phyloP scores from a whole-genome alignment of 768 basidiomycete genomes.

The Boletus speciosus region DNA sequence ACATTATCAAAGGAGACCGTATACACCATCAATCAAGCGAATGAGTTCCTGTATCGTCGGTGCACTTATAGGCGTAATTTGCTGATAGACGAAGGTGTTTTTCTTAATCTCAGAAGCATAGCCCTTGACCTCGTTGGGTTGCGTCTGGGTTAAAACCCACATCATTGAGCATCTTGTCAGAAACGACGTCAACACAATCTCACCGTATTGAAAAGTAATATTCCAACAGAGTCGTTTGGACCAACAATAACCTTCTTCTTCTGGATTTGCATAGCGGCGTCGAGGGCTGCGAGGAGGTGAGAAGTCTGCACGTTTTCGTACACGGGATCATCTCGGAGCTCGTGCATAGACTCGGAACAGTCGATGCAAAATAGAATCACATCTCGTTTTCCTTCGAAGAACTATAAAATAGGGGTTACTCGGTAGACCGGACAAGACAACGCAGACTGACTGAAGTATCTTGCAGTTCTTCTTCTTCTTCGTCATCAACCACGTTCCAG shows the following conservation, averaged over 20 bases:
- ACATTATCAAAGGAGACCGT: not conserved
- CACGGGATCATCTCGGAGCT: constrained; percentile 58
- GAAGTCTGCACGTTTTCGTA: constrained; percentile 68
- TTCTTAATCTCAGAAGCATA: constrained; percentile 60
- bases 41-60: constrained; percentile 78
- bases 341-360: constrained; percentile 87
- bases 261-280: constrained; percentile 81
- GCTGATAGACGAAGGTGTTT: constrained; percentile 69
- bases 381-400: constrained; percentile 72
- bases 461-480: constrained; percentile 81
- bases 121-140: constrained; percentile 33
- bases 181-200: constrained; percentile 23
- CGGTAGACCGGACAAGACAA: constrained; percentile 9
- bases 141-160: constrained; percentile 14
- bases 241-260: constrained; percentile 87
- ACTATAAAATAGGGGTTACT: constrained; percentile 36
- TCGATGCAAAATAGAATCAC: constrained; percentile 96
- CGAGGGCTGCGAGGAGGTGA: constrained; percentile 74
- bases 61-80: constrained; percentile 73
- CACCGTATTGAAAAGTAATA: constrained; percentile 91
- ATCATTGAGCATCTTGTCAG: not conserved
- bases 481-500: constrained; percentile 76
- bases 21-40: constrained; percentile 70
- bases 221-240: constrained; percentile 86
- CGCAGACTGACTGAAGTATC: constrained; percentile 50